These are phyloP conservation scores for Prunus salicina DNA, from an alignment of 306 rosid species.

Conservation along the genomic window DNA sequence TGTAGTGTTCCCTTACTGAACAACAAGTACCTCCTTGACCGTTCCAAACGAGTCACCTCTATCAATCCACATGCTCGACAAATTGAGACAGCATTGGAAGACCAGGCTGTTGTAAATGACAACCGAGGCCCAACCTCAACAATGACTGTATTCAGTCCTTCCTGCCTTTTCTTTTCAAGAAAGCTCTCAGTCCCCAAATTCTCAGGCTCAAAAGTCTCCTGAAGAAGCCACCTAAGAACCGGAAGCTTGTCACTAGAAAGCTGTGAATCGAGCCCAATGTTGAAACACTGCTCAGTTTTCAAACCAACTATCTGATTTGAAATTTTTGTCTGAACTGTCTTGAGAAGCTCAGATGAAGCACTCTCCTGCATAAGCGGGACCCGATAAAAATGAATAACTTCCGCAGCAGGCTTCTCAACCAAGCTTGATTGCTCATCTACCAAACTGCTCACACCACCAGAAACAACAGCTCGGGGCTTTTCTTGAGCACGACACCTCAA, in stretches of 20 bases:
- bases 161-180: conserved; percentile 65
- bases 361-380: conserved; percentile 70
- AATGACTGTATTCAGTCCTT: conserved; percentile 54
- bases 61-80: conserved; percentile 84
- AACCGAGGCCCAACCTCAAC: conserved; percentile 89
- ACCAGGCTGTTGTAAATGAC: conserved; percentile 93
- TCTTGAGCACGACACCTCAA: conserved; percentile 52
- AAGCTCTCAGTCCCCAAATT: conserved; percentile 74
- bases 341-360: conserved; percentile 65
- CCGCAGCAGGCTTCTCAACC: conserved; percentile 44
- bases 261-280: conserved; percentile 52
- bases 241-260: conserved; percentile 49
- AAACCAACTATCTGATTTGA: conserved; percentile 66
- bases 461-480: conserved; percentile 49
- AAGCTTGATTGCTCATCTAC: conserved; percentile 41
- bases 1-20: conserved; percentile 42
- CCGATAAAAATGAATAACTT: conserved; percentile 64
- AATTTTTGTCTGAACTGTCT: conserved; percentile 61
- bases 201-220: conserved; percentile 85
- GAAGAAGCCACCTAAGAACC: conserved; percentile 79
- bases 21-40: conserved; percentile 83
- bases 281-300: conserved; percentile 75
- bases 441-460: conserved; percentile 40
- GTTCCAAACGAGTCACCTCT: conserved; percentile 79
- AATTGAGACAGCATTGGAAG: conserved; percentile 84